Base-by-base conservation (phyloP, 2,329 filamentous ascomycete genomes). In the Colletotrichum nymphaeae region DNA sequence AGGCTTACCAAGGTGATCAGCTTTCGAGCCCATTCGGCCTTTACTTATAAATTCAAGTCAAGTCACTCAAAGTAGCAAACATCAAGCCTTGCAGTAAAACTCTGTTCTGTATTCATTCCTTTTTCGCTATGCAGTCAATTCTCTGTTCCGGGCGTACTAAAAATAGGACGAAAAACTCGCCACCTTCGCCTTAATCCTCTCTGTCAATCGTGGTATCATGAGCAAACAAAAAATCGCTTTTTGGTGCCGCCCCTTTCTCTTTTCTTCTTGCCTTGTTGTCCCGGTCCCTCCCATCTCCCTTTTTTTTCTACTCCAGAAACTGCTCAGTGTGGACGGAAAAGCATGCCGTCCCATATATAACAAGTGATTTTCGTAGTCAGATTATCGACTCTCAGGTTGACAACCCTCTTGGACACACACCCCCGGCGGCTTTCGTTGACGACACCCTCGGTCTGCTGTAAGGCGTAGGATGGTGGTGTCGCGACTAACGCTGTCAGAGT, bases 201-300 rank as follows among this genome's bases (percentile, higher is more conserved):
- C 30, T 46, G 42, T 71, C 68, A 67, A 60, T 71, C 63, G 63
- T 71, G 68, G 68, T 71, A 71, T 71, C 68, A 71, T 71, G 68
- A 67, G 68, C 68, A 71, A 71, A 71, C 68, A 67, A 67, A 57
- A 71, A 67, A 71, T 67, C 64, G 63, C 63, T 64, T 71, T 67
- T 71, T 71, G 63, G 68, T 67, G 68, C 68, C 68, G 63, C 68
- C 68, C 68, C 37, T 32, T 49, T 69, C 59, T 37, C 62, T 58
- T 58, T 26, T 14, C 35, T 12, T 70, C 32, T 30, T 9, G 9
- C 30, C n/a, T 19, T n/a, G 30, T 5, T 26, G 22, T 26, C 24
- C 30, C 7, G 11, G 26, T 59, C 24, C 53, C 16, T 35, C n/a
- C 26, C 42, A 22, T 24, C n/a, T 11, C 22, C 26, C 52, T n/a